Evolutionary conservation across 164 flowering plant genomes (phyloP), one percentile per base, ranked within the genome.

Genomic region (Vitis amurensis): DNA sequence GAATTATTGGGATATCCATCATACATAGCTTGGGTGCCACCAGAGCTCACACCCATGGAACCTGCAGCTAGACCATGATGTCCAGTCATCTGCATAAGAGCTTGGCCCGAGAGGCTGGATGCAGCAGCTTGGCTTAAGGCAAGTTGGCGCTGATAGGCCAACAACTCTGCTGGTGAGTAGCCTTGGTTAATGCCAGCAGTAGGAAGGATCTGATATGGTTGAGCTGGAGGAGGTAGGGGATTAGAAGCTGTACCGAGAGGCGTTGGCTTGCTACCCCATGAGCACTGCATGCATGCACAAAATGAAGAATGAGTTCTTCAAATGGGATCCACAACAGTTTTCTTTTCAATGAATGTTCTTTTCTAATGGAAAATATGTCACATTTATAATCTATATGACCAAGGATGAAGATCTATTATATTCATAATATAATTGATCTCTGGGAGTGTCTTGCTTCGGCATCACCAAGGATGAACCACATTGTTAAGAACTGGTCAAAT

Each of bases 261-360:
- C 16, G 99, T 96, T 2, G 98, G 98, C 84, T 96, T 96, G 97
- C 84, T 96, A 17, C 99, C 99, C 99, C 99, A 96, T 9, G 92
- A 93, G 69, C 99, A 96, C 99, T 96, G 73, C 77, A 79, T n/a
- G 12, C 66, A 73, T 37, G 44, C 44, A 56, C 5, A 17, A 13
- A 48, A 47, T 5, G 8, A 53, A 62, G 51, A 12, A 37, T 37
- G 19, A 13, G 56, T n/a, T 53, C 4, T 37, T 37, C 7, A 37
- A 37, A 37, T 3, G 44, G 44, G 44, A 37, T 37, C 7, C 6
- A 37, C 44, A 37, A 37, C 4, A 37, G 44, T 37, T 37, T 37
- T 37, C 44, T 3, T 37, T 37, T 37, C 7, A 37, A 37, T 37
- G 44, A 37, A 37, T 37, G 44, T 37, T 6, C 44, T 31, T 31